Evolutionary conservation across 345 rosid species (phyloP), one percentile per base, ranked within the genome.

Genomic region (Acer saccharum): DNA sequence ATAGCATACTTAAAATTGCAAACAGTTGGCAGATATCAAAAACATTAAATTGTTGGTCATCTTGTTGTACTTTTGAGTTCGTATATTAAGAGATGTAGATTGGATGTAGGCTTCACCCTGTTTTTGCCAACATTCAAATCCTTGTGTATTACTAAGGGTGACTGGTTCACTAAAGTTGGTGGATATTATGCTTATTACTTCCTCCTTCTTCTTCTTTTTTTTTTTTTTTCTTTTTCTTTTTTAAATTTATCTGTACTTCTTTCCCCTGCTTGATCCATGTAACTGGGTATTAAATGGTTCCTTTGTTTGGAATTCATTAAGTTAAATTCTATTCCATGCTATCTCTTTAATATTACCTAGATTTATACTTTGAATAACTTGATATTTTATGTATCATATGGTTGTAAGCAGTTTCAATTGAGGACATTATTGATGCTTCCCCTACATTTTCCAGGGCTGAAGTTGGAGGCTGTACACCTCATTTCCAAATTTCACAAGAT

Each of bases 361-460:
- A 66, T 21, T 69, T 43, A 6, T 71, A 6, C 77, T 72, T 62
- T 75, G 35, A 78, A 62, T 67, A 29, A 55, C 25, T 75, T 61
- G 61, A 66, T 73, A 63, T 74, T 63, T 70, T 60, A 69, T 65
- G n/a, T 68, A 55, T 39, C 54, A 65, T 63, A 43, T 65, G 77
- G 77, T 73, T 64, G 69, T 71, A 57, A 72, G 65, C 58, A 65
- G 76, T 62, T 54, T 82, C 74, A 32, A 72, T 72, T 29, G 67
- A 74, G 84, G 83, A 72, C 68, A 69, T 18, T 81, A 80, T 86
- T 85, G 85, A 85, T 82, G 79, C 80, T 70, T 83, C 80, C 79
- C 80, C 77, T 86, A 76, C 83, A 69, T 86, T 86, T 81, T 84
- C 83, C 88, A 84, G 87, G 88, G 83, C 75, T 20, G 71, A 81